Percentiles rank a stretch among this genome's conserved stretches.
Evolutionary conservation across 2,329 filamentous ascomycete genomes (phyloP).

Genomic region (Cucurbitaria berberidis): DNA sequence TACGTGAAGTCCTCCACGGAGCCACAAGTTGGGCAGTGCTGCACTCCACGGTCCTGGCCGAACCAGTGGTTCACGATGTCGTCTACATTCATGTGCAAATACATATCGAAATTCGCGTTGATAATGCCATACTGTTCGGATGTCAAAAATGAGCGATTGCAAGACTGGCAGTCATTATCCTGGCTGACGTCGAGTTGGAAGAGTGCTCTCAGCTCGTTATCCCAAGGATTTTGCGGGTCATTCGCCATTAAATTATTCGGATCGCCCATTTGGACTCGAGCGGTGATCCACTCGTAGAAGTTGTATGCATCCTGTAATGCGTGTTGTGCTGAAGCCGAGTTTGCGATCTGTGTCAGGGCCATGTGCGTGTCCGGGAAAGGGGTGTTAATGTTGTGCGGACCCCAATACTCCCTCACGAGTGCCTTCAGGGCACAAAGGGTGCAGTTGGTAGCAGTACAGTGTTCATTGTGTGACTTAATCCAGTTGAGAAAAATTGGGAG

Average conservation of each 20-base stretch:
- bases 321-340: not conserved
- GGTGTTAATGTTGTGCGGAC: not conserved
- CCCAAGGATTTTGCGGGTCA: not conserved
- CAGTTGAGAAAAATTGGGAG: constrained; percentile 11
- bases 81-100: not conserved
- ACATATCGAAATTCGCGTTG: not conserved
- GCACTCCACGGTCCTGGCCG: not conserved
- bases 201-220: constrained; percentile 5
- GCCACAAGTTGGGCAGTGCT: not conserved
- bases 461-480: constrained; percentile 1
- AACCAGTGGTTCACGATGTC: not conserved
- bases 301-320: not conserved
- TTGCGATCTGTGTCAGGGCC: not conserved
- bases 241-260: not conserved
- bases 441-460: not conserved
- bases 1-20: not conserved
- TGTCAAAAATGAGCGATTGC: not conserved
- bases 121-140: not conserved
- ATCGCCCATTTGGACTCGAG: not conserved
- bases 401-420: constrained; percentile 4
- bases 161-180: not conserved
- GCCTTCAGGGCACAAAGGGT: not conserved
- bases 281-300: constrained; percentile 7
- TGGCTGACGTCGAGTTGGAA: constrained; percentile 1
- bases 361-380: not conserved